Evolutionary conservation across 768 basidiomycete genomes (phyloP), one percentile per base, ranked within the genome.

Genomic region (Tricholoma flavovirens): DNA sequence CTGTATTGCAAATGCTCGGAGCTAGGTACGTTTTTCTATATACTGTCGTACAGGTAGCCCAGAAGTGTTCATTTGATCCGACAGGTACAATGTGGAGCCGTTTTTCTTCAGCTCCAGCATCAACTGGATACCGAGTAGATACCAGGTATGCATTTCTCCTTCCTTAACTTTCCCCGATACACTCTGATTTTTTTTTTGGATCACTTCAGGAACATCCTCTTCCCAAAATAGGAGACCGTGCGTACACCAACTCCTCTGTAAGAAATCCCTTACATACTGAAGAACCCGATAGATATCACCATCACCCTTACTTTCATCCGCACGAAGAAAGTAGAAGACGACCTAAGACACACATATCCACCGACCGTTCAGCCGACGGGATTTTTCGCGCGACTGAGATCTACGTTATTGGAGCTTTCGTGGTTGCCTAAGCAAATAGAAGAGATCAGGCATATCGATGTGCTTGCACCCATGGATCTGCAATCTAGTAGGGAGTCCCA

Each of bases 61-160:
- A 5, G 3, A 40, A 36, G 14, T 14, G 5, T 12, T 9, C 10
- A 19, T 19, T 42, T 8, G 7, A 51, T 14, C n/a, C 32, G 35
- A 5, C 29, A 79, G 83, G 62, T 83, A 79, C 61, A 73, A 76
- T 32, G 76, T 86, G 46, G 84, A 86, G 59, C 84, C 84, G 0
- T 86, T 85, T 64, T 86, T 83, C 67, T 86, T 81, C 60, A 83
- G 83, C 0, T 84, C 83, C 0, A 81, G 82, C n/a, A 59, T 83
- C 3, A 83, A 82, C 56, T 84, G 83, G 83, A 87, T 86, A 58
- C 85, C 85, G 1, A 81, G 82, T 1, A 77, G 83, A 51, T 87
- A 80, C 53, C 79, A 83, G 58, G 83, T 84, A 60, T 60, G 82
- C 53, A 22, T 15, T 48, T 26, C 32, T n/a, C 29, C 33, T 17